Base-by-base conservation (phyloP, 176 grass and related monocot species). In the Triticum dicoccoides region DNA sequence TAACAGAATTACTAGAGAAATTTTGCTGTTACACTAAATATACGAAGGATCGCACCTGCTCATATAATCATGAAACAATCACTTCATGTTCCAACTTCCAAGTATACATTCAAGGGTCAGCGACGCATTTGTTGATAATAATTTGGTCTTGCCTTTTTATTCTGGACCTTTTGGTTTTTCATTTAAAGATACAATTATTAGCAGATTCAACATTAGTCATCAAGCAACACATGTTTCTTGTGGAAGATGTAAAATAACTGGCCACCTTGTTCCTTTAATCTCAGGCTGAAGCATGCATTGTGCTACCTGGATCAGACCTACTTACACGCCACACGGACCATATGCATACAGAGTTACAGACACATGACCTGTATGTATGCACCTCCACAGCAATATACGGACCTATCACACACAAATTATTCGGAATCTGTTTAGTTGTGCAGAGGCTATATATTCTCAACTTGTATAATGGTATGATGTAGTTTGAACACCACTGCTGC, bases 161-260 rank as follows among this genome's bases (percentile, higher is more conserved):
- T 21, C 18, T 59, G 56, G 56, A 8, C 17, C 56, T 65, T 70
- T 32, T 77, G 23, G 20, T 5, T 1, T 59, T 83, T 11, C n/a
- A 47, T 61, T 41, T 44, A 61, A 5, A 86, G 17, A 32, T 39
- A 67, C 41, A 73, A 35, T 3, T 77, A 39, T 78, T 5, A 4
- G n/a, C n/a, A 70, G n/a, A 79, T 30, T 86, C 12, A 8, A 86
- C n/a, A 32, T 47, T 68, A 38, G 78, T 44, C 32, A 70, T 70
- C 23, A 79, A 58, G 32, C 33, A 86, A 51, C 21, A 9, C 8
- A 77, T 45, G 45, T 33, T 58, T 33, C 42, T 37, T 6, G 51
- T 21, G 76, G 11, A 51, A 59, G 33, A 56, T 11, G 11, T 54
- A 30, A 33, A 47, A 47, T 47, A 47, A 47, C 11, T 47, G 11